phyloP scores from a whole-genome alignment of 306 rosid genomes.

The Boehmeria nivea region DNA sequence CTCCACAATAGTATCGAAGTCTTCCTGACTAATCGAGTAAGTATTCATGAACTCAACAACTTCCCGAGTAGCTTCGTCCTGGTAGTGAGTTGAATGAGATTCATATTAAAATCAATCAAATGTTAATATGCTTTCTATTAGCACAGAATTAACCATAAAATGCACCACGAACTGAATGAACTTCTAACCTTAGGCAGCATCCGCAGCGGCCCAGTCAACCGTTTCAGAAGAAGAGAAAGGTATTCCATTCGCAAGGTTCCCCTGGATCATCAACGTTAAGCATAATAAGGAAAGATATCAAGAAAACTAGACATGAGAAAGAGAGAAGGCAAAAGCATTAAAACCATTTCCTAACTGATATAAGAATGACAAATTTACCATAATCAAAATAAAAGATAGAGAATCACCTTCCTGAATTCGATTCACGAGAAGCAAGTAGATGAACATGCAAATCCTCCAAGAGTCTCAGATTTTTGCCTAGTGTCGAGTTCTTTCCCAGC shows the following conservation, averaged over 20 bases:
- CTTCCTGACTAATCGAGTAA: constrained; percentile 80
- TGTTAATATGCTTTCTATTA: neutral
- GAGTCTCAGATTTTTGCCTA: constrained; percentile 72
- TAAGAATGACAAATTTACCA: neutral
- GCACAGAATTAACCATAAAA: no score
- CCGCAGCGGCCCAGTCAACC: constrained; percentile 64
- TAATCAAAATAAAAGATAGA: constrained; percentile 16
- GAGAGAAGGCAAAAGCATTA: no score
- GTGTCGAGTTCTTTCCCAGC: constrained; percentile 92
- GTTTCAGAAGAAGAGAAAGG: constrained; percentile 60
- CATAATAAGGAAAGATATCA: neutral
- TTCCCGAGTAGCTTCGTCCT: constrained; percentile 80
- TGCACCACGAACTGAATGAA: constrained; percentile 5
- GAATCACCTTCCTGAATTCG: constrained; percentile 69
- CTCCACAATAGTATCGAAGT: constrained; percentile 74
- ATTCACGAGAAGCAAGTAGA: constrained; percentile 85
- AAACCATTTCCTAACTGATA: no score
- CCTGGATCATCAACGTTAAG: constrained; percentile 44
- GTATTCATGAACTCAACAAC: constrained; percentile 90
- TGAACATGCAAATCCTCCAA: constrained; percentile 87
- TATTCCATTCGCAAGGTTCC: constrained; percentile 68
- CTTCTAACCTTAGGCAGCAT: constrained; percentile 66
- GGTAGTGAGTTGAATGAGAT: constrained; percentile 22
- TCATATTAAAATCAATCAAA: neutral
- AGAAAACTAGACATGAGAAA: neutral